Percentiles rank a stretch among this genome's conserved stretches.
Conservation (phyloP, 2,329 filamentous ascomycete genomes). For the Fusarium scirpi region DNA sequence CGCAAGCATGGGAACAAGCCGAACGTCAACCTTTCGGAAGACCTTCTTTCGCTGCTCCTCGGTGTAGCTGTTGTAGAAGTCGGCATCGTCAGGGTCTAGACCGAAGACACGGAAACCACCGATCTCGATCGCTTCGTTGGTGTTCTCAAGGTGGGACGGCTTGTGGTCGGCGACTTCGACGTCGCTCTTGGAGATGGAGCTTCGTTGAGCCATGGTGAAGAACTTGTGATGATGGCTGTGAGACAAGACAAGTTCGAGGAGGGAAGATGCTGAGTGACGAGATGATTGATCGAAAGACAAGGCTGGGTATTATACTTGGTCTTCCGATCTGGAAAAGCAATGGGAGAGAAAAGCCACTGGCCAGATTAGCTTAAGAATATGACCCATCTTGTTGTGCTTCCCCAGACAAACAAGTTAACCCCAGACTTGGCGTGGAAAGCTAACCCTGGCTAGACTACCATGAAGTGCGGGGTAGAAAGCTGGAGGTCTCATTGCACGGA, state of each 20-base stretch:
- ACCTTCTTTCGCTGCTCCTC: slow-evolving; percentile 42
- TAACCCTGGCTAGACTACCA: neutral
- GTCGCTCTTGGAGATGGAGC: slow-evolving; percentile 43
- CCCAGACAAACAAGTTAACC: slow-evolving; percentile 31
- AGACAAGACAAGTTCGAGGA: neutral
- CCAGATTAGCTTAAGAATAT: slow-evolving; percentile 8
- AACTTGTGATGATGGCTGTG: neutral
- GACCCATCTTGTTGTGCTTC: slow-evolving; percentile 11
- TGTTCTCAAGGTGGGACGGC: slow-evolving; percentile 31
- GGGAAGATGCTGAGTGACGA: slow-evolving; percentile 6
- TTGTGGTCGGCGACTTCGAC: slow-evolving; percentile 33
- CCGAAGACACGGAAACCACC: slow-evolving; percentile 40
- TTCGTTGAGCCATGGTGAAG: slow-evolving; percentile 32
- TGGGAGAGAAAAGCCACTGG: slow-evolving; percentile 2
- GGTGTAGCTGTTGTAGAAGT: slow-evolving; percentile 40
- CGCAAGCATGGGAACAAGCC: slow-evolving; percentile 63
- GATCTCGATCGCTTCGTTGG: slow-evolving; percentile 36
- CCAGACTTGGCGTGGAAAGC: slow-evolving; percentile 35
- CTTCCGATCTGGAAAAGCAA: slow-evolving; percentile 12
- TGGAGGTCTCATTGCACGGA: slow-evolving; percentile 31
- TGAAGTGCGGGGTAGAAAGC: slow-evolving; percentile 37
- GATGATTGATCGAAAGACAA: neutral
- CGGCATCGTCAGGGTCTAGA: slow-evolving; percentile 39
- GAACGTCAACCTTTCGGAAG: slow-evolving; percentile 51
- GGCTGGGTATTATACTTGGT: slow-evolving; percentile 36